Conservation (phyloP, 345 rosid genomes). For the Tarenaya hassleriana region DNA sequence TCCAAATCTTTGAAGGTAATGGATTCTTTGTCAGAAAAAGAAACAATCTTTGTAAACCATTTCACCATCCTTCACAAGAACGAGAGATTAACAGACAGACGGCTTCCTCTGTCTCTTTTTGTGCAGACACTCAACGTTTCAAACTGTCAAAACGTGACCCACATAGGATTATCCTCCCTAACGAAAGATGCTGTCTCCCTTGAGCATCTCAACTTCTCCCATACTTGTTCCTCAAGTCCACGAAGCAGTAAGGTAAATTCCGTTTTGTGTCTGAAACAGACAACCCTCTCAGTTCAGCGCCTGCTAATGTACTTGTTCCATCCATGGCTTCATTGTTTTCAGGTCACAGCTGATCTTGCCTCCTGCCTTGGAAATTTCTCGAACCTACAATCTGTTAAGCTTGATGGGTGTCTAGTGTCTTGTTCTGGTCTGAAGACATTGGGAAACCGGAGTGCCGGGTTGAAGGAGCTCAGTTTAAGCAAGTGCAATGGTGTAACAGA, state of each 20-base stretch:
- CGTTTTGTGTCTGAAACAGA: neutral
- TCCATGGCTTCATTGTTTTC: constrained; percentile 4
- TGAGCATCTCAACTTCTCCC: constrained; percentile 19
- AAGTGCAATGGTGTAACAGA: constrained; percentile 27
- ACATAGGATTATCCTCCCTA: constrained; percentile 20
- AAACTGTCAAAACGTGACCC: constrained; percentile 23
- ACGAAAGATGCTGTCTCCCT: constrained; percentile 17
- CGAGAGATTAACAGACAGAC: neutral
- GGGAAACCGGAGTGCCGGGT: constrained; percentile 15
- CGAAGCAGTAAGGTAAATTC: constrained; percentile 10
- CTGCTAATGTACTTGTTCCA: neutral
- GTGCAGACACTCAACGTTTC: constrained; percentile 25
- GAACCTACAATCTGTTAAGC: constrained; percentile 20
- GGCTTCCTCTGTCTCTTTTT: neutral
- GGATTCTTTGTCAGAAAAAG: too few relatives aligned
- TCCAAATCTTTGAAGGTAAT: constrained; percentile 28
- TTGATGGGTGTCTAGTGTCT: constrained; percentile 23
- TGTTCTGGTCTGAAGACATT: constrained; percentile 21
- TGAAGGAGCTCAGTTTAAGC: constrained; percentile 26
- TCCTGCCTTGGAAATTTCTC: constrained; percentile 18
- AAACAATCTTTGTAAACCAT: neutral
- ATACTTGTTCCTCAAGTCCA: constrained; percentile 21
- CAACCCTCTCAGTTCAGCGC: neutral
- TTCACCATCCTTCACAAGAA: neutral
- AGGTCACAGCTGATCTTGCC: constrained; percentile 22